Conservation (phyloP, 2,329 filamentous ascomycete genomes). For the Colletotrichum lini region DNA sequence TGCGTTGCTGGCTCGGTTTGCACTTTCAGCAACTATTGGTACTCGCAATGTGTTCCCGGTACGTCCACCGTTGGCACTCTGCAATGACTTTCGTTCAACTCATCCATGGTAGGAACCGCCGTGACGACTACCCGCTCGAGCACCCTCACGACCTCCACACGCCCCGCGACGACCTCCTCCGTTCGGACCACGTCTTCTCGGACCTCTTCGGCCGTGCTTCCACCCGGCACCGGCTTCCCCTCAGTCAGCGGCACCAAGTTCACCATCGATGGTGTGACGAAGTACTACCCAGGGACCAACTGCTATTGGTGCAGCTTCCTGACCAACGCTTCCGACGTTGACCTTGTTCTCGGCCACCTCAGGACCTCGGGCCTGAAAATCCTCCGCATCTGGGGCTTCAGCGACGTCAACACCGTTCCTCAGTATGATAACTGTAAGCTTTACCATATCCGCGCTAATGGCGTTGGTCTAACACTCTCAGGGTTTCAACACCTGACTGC, state of each 20-base stretch:
- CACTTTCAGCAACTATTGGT: constrained; percentile 53
- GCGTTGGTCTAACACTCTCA: neutral
- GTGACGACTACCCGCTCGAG: constrained; percentile 38
- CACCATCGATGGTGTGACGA: constrained; percentile 60
- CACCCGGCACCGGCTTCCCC: constrained; percentile 44
- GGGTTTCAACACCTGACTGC: constrained; percentile 66
- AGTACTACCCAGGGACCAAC: constrained; percentile 69
- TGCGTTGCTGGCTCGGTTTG: constrained; percentile 58
- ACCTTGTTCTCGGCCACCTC: constrained; percentile 65
- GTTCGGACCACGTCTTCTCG: constrained; percentile 37
- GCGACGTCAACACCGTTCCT: constrained; percentile 64
- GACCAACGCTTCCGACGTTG: constrained; percentile 69
- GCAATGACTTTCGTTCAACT: neutral
- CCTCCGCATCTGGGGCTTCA: constrained; percentile 74
- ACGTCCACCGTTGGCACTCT: constrained; percentile 36
- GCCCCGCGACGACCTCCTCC: constrained; percentile 32
- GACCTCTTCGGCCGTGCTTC: constrained; percentile 32
- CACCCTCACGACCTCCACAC: constrained; percentile 36
- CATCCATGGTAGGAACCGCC: constrained; percentile 7
- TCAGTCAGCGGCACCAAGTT: constrained; percentile 52
- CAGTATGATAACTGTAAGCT: constrained; percentile 54
- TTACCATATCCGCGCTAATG: neutral
- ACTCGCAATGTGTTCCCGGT: constrained; percentile 55
- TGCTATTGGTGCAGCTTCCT: constrained; percentile 71
- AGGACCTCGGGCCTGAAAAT: constrained; percentile 67